Evolutionary conservation across 116 monocot genomes (phyloP).

Genomic region (Iris pallida): DNA sequence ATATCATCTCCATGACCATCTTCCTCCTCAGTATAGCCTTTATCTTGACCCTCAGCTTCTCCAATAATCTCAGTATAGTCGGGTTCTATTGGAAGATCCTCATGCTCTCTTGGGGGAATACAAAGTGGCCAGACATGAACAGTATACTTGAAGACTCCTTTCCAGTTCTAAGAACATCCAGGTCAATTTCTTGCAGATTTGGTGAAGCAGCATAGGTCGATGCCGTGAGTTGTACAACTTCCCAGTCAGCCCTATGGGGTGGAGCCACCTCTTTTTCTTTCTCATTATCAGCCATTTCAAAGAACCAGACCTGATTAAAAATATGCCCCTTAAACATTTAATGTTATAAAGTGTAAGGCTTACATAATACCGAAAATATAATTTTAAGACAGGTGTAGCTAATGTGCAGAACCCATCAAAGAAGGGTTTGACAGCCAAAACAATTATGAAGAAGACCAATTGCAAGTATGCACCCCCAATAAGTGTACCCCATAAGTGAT

Average conservation of each 20-base stretch:
- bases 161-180: conserved; percentile 11
- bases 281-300: conserved; percentile 23
- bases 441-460: too few species aligned
- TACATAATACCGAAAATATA: too few species aligned
- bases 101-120: conserved; percentile 51
- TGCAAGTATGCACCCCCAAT: too few species aligned
- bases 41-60: too few species aligned
- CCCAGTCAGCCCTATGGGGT: conserved; percentile 59
- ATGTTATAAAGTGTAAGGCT: neutral
- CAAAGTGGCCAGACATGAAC: conserved; percentile 80
- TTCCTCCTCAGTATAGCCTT: too few species aligned
- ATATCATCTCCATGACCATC: too few species aligned
- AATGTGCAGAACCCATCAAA: too few species aligned
- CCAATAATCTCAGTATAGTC: conserved; percentile 18
- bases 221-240: conserved; percentile 72
- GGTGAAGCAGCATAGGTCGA: conserved; percentile 66
- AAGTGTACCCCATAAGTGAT: too few species aligned
- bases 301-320: neutral
- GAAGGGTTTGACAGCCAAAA: too few species aligned
- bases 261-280: conserved; percentile 19
- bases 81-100: conserved; percentile 40
- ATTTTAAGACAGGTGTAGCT: too few species aligned
- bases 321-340: too few species aligned
- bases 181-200: conserved; percentile 29
- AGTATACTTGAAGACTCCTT: conserved; percentile 24